Evolutionary conservation across 805 yeast genomes (phyloP).

Genomic region (Candida maesae): DNA sequence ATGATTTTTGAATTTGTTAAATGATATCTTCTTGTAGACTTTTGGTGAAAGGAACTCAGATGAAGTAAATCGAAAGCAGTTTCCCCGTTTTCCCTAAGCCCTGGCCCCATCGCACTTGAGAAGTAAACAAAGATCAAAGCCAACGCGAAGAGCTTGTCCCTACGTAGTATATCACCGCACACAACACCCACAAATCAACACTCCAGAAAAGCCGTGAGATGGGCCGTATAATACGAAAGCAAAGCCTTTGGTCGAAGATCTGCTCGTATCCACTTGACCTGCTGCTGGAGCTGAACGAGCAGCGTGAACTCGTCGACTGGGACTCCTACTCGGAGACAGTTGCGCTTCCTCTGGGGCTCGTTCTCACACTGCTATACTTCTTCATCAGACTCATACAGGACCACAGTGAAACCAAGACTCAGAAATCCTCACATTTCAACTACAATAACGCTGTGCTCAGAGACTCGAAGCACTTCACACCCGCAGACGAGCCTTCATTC

Average conservation of each 20-base stretch:
- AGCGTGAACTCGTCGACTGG: conserved; percentile 28
- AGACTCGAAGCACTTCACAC: conserved; percentile 22
- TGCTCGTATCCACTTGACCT: conserved; percentile 27
- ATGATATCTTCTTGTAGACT: too few species aligned
- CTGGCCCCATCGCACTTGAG: too few species aligned
- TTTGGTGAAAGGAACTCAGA: too few species aligned
- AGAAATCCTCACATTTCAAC: conserved; percentile 7
- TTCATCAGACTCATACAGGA: conserved; percentile 25
- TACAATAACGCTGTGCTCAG: conserved; percentile 12
- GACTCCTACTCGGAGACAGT: conserved; percentile 24
- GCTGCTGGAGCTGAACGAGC: conserved; percentile 25
- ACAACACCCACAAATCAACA: too few species aligned
- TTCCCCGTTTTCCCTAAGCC: too few species aligned
- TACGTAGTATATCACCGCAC: too few species aligned
- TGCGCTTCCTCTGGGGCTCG: conserved; percentile 25
- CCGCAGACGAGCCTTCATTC: conserved; percentile 4
- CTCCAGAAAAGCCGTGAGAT: too few species aligned
- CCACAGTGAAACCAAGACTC: conserved; percentile 7
- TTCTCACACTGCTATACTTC: conserved; percentile 23
- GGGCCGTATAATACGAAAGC: conserved; percentile 22
- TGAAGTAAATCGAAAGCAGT: too few species aligned
- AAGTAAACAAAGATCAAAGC: too few species aligned
- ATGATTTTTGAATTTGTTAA: too few species aligned
- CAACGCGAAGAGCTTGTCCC: too few species aligned
- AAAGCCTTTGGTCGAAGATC: conserved; percentile 16